Evolutionary conservation across 2,329 filamentous ascomycete genomes (phyloP), one percentile per base, ranked within the genome.

Genomic region (Leptographium radiaticola): DNA sequence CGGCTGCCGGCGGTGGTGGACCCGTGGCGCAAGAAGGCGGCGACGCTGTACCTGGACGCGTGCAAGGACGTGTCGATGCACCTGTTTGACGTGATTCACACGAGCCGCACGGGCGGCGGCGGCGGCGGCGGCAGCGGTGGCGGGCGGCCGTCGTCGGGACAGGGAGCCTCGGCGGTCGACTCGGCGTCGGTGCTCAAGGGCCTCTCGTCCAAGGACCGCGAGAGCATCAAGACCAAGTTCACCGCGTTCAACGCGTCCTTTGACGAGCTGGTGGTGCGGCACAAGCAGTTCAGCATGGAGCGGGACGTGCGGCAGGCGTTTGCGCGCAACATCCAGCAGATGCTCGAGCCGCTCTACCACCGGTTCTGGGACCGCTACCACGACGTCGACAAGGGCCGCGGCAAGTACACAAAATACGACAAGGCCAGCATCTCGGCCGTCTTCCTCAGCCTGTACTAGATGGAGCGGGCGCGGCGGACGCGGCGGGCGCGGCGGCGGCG

Each of bases 321-420:
- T 62, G 84, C 82, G 16, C 83, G 84, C 62, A 90, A 96, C 64
- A 84, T 97, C 59, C 88, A 93, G 67, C 84, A 84, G 62, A 88
- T 95, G 71, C 84, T 98, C 54, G 91, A 97, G 70, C 90, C 91
- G 53, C 76, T 98, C 15, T 98, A 98, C 71, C 86, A 86, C 58
- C 80, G 93, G 47, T 98, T 98, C 70, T 97, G 89, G 83, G 93
- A 97, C 69, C 80, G 91, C 33, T 98, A 98, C 66, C 90, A 96
- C 66, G 93, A 97, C 70, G 83, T 97, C 59, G 91, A 97, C 70
- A 96, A 95, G 73, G 93, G 93, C 56, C 94, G 90, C 71, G 91
- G 91, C 61, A 98, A 98, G 70, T 95, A 97, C 69, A 89, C 95
- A 67, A 96, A 95, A 72, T 97, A 95, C 67, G 90, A 96, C 72